These are phyloP conservation scores for Coemansia sp. DNA, from an alignment of 192 early-diverging fungal species.

Conservation along the genomic window DNA sequence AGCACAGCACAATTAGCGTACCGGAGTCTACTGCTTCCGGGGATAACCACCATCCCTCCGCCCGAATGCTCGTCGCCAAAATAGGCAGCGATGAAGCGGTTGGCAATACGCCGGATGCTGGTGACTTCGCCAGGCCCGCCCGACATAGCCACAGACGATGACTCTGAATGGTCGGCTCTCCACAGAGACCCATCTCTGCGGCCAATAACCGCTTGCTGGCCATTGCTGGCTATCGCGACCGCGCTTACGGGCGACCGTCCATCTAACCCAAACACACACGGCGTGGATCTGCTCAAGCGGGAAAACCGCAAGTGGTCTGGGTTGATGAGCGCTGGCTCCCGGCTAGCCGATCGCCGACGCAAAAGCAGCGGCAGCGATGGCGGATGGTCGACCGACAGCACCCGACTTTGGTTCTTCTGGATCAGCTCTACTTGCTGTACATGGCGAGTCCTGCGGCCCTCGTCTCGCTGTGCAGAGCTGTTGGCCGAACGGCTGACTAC, in stretches of 20 bases:
- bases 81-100: slow-evolving; percentile 9
- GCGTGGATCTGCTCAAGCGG: background rate
- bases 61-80: slow-evolving; percentile 18
- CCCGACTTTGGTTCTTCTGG: background rate
- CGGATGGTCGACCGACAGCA: background rate
- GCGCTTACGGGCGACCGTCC: slow-evolving; percentile 12
- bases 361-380: slow-evolving; percentile 10
- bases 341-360: slow-evolving; percentile 10
- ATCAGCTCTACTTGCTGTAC: slow-evolving; percentile 5
- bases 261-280: background rate
- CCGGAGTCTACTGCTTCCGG: background rate
- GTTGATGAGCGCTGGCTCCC: background rate
- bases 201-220: background rate
- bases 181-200: slow-evolving; percentile 4
- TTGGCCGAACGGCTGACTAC: slow-evolving; percentile 24
- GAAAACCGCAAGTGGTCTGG: slow-evolving; percentile 8
- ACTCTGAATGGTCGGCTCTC: background rate
- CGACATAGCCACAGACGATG: background rate
- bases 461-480: slow-evolving; percentile 13
- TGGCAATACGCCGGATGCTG: slow-evolving; percentile 8
- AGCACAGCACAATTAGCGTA: slow-evolving; percentile 3
- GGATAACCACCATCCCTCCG: slow-evolving; percentile 7
- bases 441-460: slow-evolving; percentile 14
- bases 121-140: slow-evolving; percentile 15
- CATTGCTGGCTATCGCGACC: background rate